A percentile compares a stretch with the other conserved stretches of the same genome.
Conservation (phyloP, 75 land plant species). For the Selaginella tamariscina region DNA sequence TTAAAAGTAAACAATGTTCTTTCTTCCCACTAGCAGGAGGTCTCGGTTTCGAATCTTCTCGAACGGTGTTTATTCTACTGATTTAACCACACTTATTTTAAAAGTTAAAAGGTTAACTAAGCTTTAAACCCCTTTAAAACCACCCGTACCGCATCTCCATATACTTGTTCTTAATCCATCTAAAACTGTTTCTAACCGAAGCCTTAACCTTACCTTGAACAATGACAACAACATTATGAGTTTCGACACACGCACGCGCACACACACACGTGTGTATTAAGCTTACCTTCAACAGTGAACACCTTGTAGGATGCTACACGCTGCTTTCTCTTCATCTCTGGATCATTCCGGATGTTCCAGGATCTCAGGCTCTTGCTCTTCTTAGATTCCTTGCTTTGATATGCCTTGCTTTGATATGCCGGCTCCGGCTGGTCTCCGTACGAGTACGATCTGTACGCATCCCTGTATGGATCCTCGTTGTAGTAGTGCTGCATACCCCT, state of each 20-base stretch:
- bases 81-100: too few relatives aligned
- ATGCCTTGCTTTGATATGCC: not conserved
- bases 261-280: too few relatives aligned
- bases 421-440: too few relatives aligned
- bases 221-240: too few relatives aligned
- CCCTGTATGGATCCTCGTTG: not conserved
- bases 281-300: conserved; percentile 43
- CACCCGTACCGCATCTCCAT: conserved; percentile 52
- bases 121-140: too few relatives aligned
- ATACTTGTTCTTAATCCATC: conserved; percentile 75
- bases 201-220: conserved; percentile 52
- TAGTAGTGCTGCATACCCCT: not conserved
- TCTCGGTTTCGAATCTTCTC: too few relatives aligned
- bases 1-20: too few relatives aligned
- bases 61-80: too few relatives aligned
- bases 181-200: conserved; percentile 51
- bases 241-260: too few relatives aligned
- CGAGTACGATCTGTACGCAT: not conserved
- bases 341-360: not conserved
- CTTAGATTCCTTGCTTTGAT: not conserved
- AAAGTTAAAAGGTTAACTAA: too few relatives aligned
- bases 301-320: conserved; percentile 58
- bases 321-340: conserved; percentile 35
- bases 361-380: not conserved
- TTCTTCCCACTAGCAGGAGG: too few relatives aligned